Evolutionary conservation across 345 rosid species (phyloP), one percentile per base, ranked within the genome.

Genomic region (Trapa bicornis): DNA sequence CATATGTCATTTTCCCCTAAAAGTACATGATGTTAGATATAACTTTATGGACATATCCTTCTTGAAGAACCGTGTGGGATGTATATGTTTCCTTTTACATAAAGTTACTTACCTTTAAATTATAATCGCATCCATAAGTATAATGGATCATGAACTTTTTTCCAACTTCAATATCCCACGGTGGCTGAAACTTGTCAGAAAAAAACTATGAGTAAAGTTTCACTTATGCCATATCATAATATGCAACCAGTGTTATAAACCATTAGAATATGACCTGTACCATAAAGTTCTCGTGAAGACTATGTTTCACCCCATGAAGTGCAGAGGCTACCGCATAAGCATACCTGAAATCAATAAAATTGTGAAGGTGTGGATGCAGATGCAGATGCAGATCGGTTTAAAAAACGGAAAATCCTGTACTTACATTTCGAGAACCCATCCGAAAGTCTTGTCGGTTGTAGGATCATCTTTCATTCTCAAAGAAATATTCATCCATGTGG

Each of bases 391-490:
- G 29, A 22, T 22, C 29, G 29, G 29, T 22, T 22, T 22, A 41
- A 39, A 41, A 41, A 41, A 41, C 7, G 43, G 14, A 35, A 58
- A 32, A 14, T 1, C 15, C 36, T 22, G 33, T 29, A 73, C 92
- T 81, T 71, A 86, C 92, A 88, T 88, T 83, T 88, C 96, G 61
- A 84, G 80, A 66, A 88, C 96, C 96, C 96, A 88, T 74, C 96
- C 96, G 79, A 86, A 88, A 60, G 81, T 88, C 72, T 84, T 85
- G 68, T 88, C 96, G 0, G 92, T 83, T 67, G 75, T 85, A 5
- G 79, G 80, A 37, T 88, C 96, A 65, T 88, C 84, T 76, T 88
- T 88, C 92, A 88, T 88, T 77, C 79, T 80, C 61, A 86, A 74
- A 2, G 96, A 88, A 47, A 88, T 64, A 79, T 88, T 88, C 85